Conservation (phyloP, 352 stramenopile genomes). For the Phytophthora syringae region DNA sequence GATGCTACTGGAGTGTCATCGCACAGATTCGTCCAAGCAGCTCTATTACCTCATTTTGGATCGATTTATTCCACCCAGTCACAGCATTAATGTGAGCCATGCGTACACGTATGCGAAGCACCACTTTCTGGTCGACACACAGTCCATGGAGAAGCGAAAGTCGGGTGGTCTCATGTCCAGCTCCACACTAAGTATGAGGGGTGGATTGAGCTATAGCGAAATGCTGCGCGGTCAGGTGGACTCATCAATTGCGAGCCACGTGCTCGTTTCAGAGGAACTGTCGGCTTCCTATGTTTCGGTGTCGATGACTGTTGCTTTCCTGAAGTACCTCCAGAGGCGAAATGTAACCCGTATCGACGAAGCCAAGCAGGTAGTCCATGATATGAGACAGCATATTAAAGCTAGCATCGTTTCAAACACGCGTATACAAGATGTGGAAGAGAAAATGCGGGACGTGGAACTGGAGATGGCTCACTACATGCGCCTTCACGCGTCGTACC, state of each 20-base stretch:
- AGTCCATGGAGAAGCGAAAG: slow-evolving; percentile 58
- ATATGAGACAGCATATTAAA: slow-evolving; percentile 68
- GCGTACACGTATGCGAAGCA: slow-evolving; percentile 84
- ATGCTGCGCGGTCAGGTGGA: slow-evolving; percentile 67
- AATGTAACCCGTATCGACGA: slow-evolving; percentile 75
- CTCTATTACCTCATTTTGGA: slow-evolving; percentile 82
- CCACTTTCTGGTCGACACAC: slow-evolving; percentile 81
- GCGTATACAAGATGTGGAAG: slow-evolving; percentile 35
- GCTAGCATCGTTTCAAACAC: slow-evolving; percentile 15
- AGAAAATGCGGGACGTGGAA: slow-evolving; percentile 59
- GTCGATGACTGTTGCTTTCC: slow-evolving; percentile 82
- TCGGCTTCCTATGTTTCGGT: slow-evolving; percentile 83
- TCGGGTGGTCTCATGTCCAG: slow-evolving; percentile 43
- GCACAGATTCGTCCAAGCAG: slow-evolving; percentile 49
- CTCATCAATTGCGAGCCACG: slow-evolving; percentile 61
- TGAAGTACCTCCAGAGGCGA: slow-evolving; percentile 73
- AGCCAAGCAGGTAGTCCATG: slow-evolving; percentile 49
- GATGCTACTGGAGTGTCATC: slow-evolving; percentile 73
- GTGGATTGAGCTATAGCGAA: slow-evolving; percentile 57
- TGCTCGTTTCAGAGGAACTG: slow-evolving; percentile 85
- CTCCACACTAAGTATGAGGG: slow-evolving; percentile 37
- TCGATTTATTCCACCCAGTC: slow-evolving; percentile 62
- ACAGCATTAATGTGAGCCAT: slow-evolving; percentile 73
- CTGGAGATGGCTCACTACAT: slow-evolving; percentile 67
- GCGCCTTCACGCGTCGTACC: slow-evolving; percentile 65